Conservation (phyloP, 768 basidiomycete species). For the Rhodotorula kratochvilovae region DNA sequence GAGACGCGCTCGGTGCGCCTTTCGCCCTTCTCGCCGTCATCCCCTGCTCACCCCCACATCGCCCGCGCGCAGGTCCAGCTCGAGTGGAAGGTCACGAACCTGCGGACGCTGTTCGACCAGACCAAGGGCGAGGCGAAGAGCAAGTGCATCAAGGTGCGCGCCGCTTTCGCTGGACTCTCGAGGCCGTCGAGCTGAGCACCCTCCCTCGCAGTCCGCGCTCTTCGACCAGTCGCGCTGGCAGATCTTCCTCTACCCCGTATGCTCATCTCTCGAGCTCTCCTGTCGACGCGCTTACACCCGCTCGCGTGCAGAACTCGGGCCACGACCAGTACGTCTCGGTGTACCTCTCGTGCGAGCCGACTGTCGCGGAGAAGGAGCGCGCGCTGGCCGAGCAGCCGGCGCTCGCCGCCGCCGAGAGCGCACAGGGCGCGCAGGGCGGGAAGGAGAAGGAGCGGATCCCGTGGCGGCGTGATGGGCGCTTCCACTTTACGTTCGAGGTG, state of each 20-base stretch:
- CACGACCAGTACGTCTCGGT: slow-evolving; percentile 40
- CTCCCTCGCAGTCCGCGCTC: slow-evolving; percentile 13
- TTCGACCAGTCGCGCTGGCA: slow-evolving; percentile 49
- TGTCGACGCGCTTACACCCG: too few species aligned
- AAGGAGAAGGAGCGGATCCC: slow-evolving; percentile 30
- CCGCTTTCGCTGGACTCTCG: too few species aligned
- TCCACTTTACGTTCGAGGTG: slow-evolving; percentile 39
- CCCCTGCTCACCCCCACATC: neutral
- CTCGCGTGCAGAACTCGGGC: slow-evolving; percentile 18
- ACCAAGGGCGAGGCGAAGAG: slow-evolving; percentile 48
- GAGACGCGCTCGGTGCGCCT: slow-evolving; percentile 16
- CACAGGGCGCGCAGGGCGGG: neutral
- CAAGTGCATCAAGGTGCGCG: slow-evolving; percentile 45
- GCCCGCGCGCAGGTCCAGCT: slow-evolving; percentile 42
- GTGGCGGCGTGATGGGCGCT: slow-evolving; percentile 33
- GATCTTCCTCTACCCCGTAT: slow-evolving; percentile 49
- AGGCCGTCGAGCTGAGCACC: neutral
- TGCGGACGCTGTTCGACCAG: slow-evolving; percentile 48
- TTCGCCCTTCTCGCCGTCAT: neutral
- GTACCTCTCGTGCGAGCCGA: slow-evolving; percentile 46
- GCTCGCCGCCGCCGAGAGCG: neutral
- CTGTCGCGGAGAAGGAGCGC: slow-evolving; percentile 45
- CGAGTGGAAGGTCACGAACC: slow-evolving; percentile 48
- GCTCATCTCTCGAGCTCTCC: neutral
- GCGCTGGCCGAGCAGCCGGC: slow-evolving; percentile 14